Evolutionary conservation across 2,329 filamentous ascomycete species (phyloP), one percentile per base, ranked within the genome.

Genomic region (Pleurostoma richardsiae): DNA sequence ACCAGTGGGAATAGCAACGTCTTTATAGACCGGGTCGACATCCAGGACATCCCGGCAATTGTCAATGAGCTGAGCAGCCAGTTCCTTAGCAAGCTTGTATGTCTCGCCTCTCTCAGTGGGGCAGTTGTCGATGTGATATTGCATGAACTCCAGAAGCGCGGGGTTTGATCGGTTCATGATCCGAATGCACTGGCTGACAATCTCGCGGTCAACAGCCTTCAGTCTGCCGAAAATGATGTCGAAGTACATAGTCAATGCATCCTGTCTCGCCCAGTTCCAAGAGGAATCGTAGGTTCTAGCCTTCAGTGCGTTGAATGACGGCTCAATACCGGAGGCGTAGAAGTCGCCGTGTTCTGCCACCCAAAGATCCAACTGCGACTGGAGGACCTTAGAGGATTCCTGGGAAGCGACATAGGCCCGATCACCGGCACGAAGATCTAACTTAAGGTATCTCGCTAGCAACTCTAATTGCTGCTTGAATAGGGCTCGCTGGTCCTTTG

Each of bases 81-180:
- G 86, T 68, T 94, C 85, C 73, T 99, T 96, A 40, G 94, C 94
- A n/a, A 99, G 83, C 71, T 94, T 82, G 71, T 99, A 99, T 2
- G 94, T 99, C 73, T 99, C 94, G 49, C 94, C 94, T 43, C 92
- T 86, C 63, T 99, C 91, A 0, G 91, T 91, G 1, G 94, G 94
- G 73, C 92, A 97, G 74, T 97, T 94, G 61, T 99, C 94, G 61
- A 99, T 99, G 72, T 99, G 94, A 60, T 99, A 97, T 66, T 99
- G 94, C 94, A 99, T 99, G 70, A 96, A 99, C 58, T 99, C 92
- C 49, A 99, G 80, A 2, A 99, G 82, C 33, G 89, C 86, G 3
- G 94, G 94, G 65, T 97, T 99, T 31, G 94, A 96, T 52, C 94
- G 88, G 75, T 96, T 99, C 94, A 99, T 99, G 71, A 99, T 94